These are phyloP conservation scores for Castanea sativa DNA, from an alignment of 306 rosid species.

Conservation along the genomic window DNA sequence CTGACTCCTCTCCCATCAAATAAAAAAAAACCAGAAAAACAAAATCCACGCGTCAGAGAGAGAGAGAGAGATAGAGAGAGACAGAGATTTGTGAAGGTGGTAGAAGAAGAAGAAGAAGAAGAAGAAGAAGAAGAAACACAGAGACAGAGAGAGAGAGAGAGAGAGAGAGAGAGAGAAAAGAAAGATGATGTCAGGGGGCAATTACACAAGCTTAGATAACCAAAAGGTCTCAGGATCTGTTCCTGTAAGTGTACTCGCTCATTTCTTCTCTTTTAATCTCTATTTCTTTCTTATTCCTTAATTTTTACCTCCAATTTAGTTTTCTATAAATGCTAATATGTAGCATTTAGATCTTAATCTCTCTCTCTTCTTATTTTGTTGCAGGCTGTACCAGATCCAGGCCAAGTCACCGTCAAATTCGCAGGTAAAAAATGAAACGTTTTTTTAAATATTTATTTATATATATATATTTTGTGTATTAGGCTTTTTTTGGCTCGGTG, in stretches of 20 bases:
- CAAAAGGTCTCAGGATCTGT: constrained; percentile 84
- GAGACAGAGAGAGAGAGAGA: background rate
- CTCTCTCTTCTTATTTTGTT: constrained; percentile 13
- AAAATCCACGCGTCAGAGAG: constrained; percentile 15
- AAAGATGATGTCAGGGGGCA: constrained; percentile 85
- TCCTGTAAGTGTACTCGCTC: constrained; percentile 46
- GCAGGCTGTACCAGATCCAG: constrained; percentile 89
- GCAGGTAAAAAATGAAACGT: constrained; percentile 34
- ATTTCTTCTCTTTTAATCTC: background rate
- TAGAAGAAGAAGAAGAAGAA: background rate
- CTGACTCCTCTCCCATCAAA: background rate
- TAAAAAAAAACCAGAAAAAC: background rate
- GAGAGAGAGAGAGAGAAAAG: background rate
- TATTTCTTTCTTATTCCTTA: background rate
- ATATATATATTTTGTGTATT: background rate
- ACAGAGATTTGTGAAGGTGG: background rate
- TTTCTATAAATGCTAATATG: no score
- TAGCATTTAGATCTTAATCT: constrained; percentile 4
- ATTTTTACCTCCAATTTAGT: no score
- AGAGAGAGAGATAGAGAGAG: background rate
- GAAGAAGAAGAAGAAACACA: background rate
- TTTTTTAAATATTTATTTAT: background rate
- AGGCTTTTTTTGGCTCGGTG: background rate
- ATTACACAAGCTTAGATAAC: constrained; percentile 66
- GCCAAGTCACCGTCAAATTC: constrained; percentile 63